Conservation (phyloP, 2,329 filamentous ascomycete species). For the Neonectria faginata region DNA sequence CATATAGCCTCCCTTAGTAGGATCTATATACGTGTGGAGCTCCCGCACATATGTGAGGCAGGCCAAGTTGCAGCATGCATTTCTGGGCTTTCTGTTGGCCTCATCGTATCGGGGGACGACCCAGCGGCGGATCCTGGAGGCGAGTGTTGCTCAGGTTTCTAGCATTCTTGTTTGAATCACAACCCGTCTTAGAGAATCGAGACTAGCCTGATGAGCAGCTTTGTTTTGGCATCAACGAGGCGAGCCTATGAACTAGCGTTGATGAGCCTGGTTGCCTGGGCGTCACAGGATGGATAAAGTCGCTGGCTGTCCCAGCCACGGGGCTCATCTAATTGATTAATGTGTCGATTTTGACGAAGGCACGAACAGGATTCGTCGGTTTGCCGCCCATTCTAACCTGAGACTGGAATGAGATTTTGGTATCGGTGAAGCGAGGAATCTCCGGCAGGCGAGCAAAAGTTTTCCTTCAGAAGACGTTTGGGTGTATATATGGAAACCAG, state of each 20-base stretch:
- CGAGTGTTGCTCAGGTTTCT: background rate
- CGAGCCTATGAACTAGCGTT: background rate
- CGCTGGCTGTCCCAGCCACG: constrained; percentile 19
- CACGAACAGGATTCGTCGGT: constrained; percentile 5
- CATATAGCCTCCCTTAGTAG: constrained; percentile 2
- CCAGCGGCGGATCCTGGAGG: background rate
- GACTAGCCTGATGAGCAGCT: background rate
- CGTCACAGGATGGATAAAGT: constrained; percentile 16
- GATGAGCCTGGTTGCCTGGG: background rate
- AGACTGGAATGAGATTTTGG: constrained; percentile 15
- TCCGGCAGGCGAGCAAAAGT: background rate
- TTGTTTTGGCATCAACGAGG: background rate
- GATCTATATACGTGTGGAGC: constrained; percentile 24
- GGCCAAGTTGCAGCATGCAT: constrained; percentile 3
- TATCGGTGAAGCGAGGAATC: constrained; percentile 4
- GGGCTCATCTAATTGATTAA: background rate
- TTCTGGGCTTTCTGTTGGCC: constrained; percentile 11
- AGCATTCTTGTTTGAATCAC: constrained; percentile 1
- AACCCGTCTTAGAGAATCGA: background rate
- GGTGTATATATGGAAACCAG: background rate
- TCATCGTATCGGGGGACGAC: background rate
- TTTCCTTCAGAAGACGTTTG: background rate
- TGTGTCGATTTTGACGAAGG: background rate
- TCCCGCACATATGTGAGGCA: constrained; percentile 14
- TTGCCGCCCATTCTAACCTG: constrained; percentile 9